phyloP scores from a whole-genome alignment of 2,329 filamentous ascomycete genomes.

The Mollisiaceae sp. region DNA sequence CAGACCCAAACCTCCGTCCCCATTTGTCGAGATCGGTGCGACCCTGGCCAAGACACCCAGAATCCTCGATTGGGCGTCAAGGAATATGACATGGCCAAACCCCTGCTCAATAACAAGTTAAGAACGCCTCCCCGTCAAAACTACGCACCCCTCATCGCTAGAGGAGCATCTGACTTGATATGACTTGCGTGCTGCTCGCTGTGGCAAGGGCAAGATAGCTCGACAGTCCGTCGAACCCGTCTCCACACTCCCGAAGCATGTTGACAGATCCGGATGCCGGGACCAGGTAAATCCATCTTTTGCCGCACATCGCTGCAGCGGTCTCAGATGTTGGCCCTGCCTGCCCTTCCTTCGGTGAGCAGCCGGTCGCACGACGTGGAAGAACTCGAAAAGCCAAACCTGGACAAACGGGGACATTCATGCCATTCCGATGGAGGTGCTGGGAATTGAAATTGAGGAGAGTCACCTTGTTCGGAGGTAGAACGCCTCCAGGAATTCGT shows the following conservation, averaged over 20 bases:
- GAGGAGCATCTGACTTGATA: conserved; percentile 10
- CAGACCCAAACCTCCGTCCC: too few relatives aligned
- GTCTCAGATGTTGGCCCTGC: conserved; percentile 18
- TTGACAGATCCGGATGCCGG: conserved; percentile 15
- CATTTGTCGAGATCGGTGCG: conserved; percentile 24
- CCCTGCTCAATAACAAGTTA: conserved; percentile 31
- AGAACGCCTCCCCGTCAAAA: conserved; percentile 30
- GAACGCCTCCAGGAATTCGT: conserved; percentile 8
- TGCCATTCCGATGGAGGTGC: neutral
- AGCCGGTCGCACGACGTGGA: conserved; percentile 21
- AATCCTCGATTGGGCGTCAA: conserved; percentile 34
- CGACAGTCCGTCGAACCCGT: conserved; percentile 5
- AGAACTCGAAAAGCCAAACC: conserved; percentile 1
- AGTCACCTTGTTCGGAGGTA: neutral
- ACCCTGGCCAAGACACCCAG: conserved; percentile 14
- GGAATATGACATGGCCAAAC: conserved; percentile 29
- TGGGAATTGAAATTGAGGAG: conserved; percentile 9
- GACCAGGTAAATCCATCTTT: conserved; percentile 10
- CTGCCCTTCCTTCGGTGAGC: conserved; percentile 11
- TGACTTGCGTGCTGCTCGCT: conserved; percentile 10
- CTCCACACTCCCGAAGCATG: conserved; percentile 8
- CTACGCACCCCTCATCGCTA: conserved; percentile 9
- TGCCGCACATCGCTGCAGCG: conserved; percentile 10
- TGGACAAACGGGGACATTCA: conserved; percentile 7
- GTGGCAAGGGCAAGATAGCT: neutral